Evolutionary conservation across 345 rosid genomes (phyloP).

Genomic region (Populus euphratica): DNA sequence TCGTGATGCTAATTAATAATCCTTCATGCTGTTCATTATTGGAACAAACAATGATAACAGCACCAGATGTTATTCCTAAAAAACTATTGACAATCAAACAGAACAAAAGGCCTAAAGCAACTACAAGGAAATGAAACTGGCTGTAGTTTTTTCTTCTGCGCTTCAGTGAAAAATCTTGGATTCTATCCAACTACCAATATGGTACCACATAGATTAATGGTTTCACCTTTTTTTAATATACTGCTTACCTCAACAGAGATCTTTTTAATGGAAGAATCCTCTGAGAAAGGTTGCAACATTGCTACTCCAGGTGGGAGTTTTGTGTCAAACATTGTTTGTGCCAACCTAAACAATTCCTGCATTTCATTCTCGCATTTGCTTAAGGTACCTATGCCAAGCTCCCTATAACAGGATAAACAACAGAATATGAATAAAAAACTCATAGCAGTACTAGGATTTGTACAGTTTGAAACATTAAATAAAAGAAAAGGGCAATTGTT

Average conservation of each 20-base stretch:
- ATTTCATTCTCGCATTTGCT: constrained; percentile 59
- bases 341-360: constrained; percentile 68
- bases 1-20: background rate
- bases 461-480: background rate
- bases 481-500: background rate
- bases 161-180: background rate
- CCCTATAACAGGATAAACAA: constrained; percentile 40
- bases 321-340: constrained; percentile 82
- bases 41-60: background rate
- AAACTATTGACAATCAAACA: background rate
- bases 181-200: background rate
- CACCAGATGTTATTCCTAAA: background rate
- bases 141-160: background rate
- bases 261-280: constrained; percentile 76
- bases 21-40: background rate
- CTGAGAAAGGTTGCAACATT: constrained; percentile 81
- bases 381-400: constrained; percentile 70
- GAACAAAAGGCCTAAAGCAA: background rate
- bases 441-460: background rate
- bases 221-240: background rate
- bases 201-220: background rate
- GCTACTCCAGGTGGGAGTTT: constrained; percentile 77
- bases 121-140: background rate
- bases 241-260: constrained; percentile 60
- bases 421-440: constrained; percentile 10